Base-by-base conservation (phyloP, 208 protist species). In the Wallacemonas sp. region DNA sequence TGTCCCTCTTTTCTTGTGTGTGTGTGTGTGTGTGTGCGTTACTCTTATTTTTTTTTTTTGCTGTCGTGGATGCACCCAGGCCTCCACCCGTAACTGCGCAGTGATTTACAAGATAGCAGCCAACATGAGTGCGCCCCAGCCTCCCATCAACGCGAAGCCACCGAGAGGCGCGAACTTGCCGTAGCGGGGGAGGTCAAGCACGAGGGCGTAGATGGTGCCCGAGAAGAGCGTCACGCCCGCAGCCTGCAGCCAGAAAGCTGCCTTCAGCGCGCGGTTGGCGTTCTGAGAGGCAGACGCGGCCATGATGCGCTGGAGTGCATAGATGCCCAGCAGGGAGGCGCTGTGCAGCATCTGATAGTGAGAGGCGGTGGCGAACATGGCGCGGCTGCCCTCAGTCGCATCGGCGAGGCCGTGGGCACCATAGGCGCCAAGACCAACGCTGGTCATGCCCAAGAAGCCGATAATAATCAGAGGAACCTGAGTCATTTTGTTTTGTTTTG, bases 331-430 rank as follows among this genome's bases (percentile, higher is more conserved):
- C 24, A 82, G 74, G 15, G 67, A 63, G 1, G 55, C 60, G 68
- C 71, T 85, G 79, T 85, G 75, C 51, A 85, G 55, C 28, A 83
- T 61, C 59, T 83, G 77, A 53, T 83, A 83, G 49, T 80, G 47
- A 28, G 72, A 45, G 27, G 59, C 75, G 6, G 62, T 67, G 1
- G 60, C 11, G 38, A 80, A 85, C 33, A 72, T n/a, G 2, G 70
- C 64, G 49, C 63, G 68, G 51, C 46, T 64, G 21, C 58, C 31
- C 15, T 51, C 39, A 3, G 46, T 14, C 17, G 38, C 39, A n/a
- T 30, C 22, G 22, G 47, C 64, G 11, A 85, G 65, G 24, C 45
- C 66, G 54, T 85, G 79, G 12, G 75, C 64, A 49, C 62, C 75
- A 26, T 79, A 65, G 5, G 79, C 79, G 22, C 74, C 79, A 17